phyloP scores from a whole-genome alignment of 345 rosid species.

The Triadica sebifera region DNA sequence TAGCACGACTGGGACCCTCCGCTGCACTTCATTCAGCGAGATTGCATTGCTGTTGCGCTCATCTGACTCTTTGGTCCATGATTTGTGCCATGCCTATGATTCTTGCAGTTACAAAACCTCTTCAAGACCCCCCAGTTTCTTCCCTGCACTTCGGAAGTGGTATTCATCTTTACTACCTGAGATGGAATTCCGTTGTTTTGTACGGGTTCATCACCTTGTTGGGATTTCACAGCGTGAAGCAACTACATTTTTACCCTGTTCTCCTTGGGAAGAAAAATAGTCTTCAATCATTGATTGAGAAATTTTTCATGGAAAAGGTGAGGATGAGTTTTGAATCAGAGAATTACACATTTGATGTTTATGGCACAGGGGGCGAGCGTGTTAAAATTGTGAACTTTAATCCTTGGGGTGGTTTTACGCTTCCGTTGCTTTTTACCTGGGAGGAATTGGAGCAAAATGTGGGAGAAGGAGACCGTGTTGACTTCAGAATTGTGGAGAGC shows the following conservation, averaged over 20 bases:
- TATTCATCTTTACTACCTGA: constrained; percentile 58
- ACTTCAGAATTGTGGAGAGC: constrained; percentile 68
- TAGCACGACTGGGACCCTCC: constrained; percentile 59
- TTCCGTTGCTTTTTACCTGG: constrained; percentile 71
- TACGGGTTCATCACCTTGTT: constrained; percentile 45
- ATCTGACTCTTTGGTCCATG: constrained; percentile 70
- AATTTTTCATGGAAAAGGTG: constrained; percentile 44
- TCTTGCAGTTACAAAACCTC: constrained; percentile 49
- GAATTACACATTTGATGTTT: constrained; percentile 65
- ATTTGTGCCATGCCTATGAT: constrained; percentile 75
- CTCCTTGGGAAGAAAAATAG: constrained; percentile 43
- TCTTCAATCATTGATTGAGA: constrained; percentile 38
- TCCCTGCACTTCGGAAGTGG: constrained; percentile 80
- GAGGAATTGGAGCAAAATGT: constrained; percentile 57
- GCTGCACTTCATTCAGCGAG: constrained; percentile 65
- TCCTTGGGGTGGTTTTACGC: constrained; percentile 78
- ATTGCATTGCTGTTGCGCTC: constrained; percentile 61
- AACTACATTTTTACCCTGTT: constrained; percentile 66
- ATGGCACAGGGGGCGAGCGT: constrained; percentile 44
- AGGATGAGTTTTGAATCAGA: constrained; percentile 53
- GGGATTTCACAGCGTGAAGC: constrained; percentile 76
- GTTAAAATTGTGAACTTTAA: constrained; percentile 76
- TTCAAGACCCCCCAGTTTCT: constrained; percentile 59
- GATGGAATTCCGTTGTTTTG: constrained; percentile 85
- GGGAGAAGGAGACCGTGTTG: constrained; percentile 25